Evolutionary conservation across 176 grass and related monocot genomes (phyloP).

Genomic region (Ampelocalamus luodianensis): DNA sequence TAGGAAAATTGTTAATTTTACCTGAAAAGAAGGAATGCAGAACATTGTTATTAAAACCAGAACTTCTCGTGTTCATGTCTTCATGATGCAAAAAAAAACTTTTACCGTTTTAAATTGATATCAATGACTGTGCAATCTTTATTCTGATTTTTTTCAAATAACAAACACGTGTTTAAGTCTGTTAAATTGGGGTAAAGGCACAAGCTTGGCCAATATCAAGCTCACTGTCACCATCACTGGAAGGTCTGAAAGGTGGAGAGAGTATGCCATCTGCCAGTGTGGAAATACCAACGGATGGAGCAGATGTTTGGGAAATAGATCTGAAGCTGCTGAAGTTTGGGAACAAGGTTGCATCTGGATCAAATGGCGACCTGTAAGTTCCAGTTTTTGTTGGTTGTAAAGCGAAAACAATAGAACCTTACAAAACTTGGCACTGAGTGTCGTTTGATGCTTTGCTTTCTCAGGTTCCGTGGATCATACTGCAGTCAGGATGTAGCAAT

Average conservation of each 20-base stretch:
- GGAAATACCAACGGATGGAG: slow-evolving; percentile 76
- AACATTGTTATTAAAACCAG: background rate
- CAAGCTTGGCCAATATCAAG: slow-evolving; percentile 53
- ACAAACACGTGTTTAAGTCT: background rate
- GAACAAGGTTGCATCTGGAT: slow-evolving; percentile 73
- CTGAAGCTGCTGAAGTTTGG: slow-evolving; percentile 75
- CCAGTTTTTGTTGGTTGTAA: background rate
- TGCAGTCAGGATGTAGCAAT: slow-evolving; percentile 93
- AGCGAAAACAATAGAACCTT: slow-evolving; percentile 18
- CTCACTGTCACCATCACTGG: slow-evolving; percentile 38
- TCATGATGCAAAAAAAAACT: background rate
- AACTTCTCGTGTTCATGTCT: background rate
- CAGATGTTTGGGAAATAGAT: slow-evolving; percentile 89
- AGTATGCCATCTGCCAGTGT: slow-evolving; percentile 55
- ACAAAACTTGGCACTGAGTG: background rate
- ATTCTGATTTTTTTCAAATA: slow-evolving; percentile 32
- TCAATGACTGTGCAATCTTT: background rate
- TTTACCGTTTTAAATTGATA: background rate
- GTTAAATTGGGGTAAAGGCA: slow-evolving; percentile 31
- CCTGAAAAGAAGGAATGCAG: background rate
- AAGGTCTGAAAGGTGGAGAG: slow-evolving; percentile 42
- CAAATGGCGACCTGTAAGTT: slow-evolving; percentile 85
- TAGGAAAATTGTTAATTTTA: background rate
- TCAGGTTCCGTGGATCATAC: slow-evolving; percentile 82
- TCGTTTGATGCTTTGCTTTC: slow-evolving; percentile 32